phyloP scores from a whole-genome alignment of 2,329 filamentous ascomycete species.

The Beauveria sp. region DNA sequence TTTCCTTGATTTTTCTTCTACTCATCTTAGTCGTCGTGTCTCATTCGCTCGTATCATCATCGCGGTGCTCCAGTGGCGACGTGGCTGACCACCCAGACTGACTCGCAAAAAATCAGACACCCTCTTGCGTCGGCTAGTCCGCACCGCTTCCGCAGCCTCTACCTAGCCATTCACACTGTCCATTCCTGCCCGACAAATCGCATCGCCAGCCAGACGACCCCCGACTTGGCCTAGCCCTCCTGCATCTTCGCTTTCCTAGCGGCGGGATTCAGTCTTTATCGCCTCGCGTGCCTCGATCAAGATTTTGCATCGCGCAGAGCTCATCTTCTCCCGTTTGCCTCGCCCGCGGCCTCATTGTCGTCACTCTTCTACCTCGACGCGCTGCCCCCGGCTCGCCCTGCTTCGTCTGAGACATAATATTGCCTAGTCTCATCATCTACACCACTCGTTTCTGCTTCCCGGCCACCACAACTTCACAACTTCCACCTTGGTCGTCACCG shows the following conservation, averaged over 20 bases:
- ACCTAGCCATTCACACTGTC: neutral
- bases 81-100: constrained; percentile 10
- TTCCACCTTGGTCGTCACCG: neutral
- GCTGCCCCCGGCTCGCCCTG: neutral
- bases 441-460: neutral
- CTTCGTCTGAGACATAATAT: constrained; percentile 8
- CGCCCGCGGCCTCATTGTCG: neutral
- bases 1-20: neutral
- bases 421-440: constrained; percentile 6
- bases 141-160: neutral
- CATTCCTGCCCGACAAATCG: constrained; percentile 7
- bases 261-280: constrained; percentile 2
- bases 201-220: neutral
- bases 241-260: constrained; percentile 7
- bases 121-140: constrained; percentile 7
- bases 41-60: neutral
- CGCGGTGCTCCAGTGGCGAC: constrained; percentile 2
- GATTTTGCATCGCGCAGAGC: neutral
- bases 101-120: constrained; percentile 10
- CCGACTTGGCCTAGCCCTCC: neutral
- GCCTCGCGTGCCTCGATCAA: neutral
- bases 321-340: neutral
- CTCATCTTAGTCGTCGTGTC: neutral
- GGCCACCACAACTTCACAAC: neutral
- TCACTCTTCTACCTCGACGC: neutral